A percentile compares a stretch with the other conserved stretches of the same genome.
phyloP scores from a whole-genome alignment of 176 grass and related monocot genomes.

The Pharus latifolius region DNA sequence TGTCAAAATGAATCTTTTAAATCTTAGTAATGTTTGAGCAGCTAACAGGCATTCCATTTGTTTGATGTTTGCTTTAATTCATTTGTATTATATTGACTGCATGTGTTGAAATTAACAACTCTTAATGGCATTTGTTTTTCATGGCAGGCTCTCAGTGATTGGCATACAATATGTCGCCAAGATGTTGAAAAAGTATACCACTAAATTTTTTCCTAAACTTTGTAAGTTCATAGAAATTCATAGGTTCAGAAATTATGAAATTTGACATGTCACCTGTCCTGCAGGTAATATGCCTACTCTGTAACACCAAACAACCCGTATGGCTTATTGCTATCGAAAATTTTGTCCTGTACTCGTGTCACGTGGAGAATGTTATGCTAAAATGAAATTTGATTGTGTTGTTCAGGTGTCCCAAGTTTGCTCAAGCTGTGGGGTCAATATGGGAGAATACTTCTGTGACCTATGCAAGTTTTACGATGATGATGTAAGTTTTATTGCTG shows the following conservation, averaged over 20 bases:
- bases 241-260: constrained; percentile 15
- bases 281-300: constrained; percentile 90
- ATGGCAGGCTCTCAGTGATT: constrained; percentile 46
- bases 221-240: constrained; percentile 3
- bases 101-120: background rate
- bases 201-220: constrained; percentile 4
- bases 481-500: constrained; percentile 45
- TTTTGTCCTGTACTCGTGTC: background rate
- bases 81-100: background rate
- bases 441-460: constrained; percentile 93
- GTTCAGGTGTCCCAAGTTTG: constrained; percentile 77
- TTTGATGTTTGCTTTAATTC: no score
- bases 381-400: constrained; percentile 15
- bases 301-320: constrained; percentile 74
- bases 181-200: constrained; percentile 66
- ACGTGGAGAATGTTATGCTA: background rate
- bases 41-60: background rate
- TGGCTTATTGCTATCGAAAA: background rate
- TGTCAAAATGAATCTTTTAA: background rate
- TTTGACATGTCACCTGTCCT: constrained; percentile 20
- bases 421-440: constrained; percentile 81
- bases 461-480: constrained; percentile 99
- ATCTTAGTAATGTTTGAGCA: background rate
- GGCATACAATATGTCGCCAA: constrained; percentile 73
- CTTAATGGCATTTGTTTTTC: background rate